Conservation (phyloP, 345 rosid genomes). For the Euphorbia pulcherrima region DNA sequence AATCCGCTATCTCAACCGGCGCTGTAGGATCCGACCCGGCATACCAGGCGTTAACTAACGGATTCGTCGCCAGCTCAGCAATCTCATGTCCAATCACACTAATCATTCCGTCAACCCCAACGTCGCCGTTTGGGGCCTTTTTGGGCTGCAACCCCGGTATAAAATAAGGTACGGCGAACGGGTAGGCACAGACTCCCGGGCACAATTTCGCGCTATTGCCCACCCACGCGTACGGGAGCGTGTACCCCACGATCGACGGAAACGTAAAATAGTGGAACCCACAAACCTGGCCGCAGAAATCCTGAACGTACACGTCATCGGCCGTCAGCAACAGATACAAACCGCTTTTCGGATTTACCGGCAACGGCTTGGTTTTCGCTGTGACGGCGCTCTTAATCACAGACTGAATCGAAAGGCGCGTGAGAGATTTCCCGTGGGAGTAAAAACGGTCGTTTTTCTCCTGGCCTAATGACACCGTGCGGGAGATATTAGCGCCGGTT, state of each 20-base stretch:
- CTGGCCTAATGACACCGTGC: conserved; percentile 39
- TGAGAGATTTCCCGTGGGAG: conserved; percentile 81
- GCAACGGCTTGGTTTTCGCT: conserved; percentile 60
- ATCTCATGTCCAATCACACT: conserved; percentile 93
- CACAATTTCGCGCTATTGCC: conserved; percentile 87
- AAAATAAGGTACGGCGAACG: conserved; percentile 67
- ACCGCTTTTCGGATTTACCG: conserved; percentile 67
- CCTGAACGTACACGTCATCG: conserved; percentile 90
- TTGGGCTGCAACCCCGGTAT: conserved; percentile 64
- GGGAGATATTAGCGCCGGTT: conserved; percentile 43
- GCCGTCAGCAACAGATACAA: conserved; percentile 75
- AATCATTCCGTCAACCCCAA: conserved; percentile 92
- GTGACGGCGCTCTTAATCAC: conserved; percentile 79
- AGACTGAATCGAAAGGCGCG: conserved; percentile 76
- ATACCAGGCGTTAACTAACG: conserved; percentile 93
- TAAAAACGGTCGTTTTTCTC: conserved; percentile 91
- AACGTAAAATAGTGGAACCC: conserved; percentile 97
- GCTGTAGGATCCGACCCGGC: conserved; percentile 85
- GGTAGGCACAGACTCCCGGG: conserved; percentile 93
- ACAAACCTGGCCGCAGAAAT: conserved; percentile 87
- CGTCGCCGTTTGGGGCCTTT: conserved; percentile 78
- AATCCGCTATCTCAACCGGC: conserved; percentile 91
- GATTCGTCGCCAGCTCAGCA: conserved; percentile 93
- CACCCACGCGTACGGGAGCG: conserved; percentile 95
- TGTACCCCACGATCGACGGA: conserved; percentile 90